Percentiles rank a stretch among this genome's conserved stretches.
phyloP scores from a whole-genome alignment of 1,284 basidiomycete species.

The Trametes hirsuta region DNA sequence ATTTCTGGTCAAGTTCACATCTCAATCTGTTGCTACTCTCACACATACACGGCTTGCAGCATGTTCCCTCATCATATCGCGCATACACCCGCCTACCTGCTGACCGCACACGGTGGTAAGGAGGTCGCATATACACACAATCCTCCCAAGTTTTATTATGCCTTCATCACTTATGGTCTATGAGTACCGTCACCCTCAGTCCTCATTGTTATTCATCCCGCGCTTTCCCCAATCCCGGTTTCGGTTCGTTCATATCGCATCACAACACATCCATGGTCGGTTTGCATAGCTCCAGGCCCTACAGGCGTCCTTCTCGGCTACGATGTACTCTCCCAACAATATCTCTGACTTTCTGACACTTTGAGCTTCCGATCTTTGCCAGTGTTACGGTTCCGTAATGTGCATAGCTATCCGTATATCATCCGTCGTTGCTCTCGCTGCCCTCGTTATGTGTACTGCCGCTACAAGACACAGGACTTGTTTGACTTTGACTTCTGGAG shows the following conservation, averaged over 20 bases:
- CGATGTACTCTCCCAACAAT: neutral
- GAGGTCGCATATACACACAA: neutral
- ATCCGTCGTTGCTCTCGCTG: conserved; percentile 5
- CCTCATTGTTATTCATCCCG: neutral
- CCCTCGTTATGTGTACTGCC: neutral
- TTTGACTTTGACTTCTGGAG: too few relatives aligned
- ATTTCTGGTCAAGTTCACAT: neutral
- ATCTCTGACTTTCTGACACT: neutral
- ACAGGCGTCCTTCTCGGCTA: neutral
- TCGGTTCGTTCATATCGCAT: neutral
- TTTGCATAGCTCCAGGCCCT: neutral
- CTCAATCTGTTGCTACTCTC: too few relatives aligned
- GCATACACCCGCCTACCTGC: neutral
- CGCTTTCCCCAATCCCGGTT: neutral
- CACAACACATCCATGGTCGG: neutral
- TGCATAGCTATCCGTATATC: conserved; percentile 16
- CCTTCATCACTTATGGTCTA: conserved; percentile 1
- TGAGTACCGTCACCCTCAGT: neutral
- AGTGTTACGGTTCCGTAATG: neutral
- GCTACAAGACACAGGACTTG: neutral
- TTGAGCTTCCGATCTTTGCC: neutral
- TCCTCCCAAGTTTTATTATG: neutral
- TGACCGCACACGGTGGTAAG: too few relatives aligned
- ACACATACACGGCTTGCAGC: neutral
- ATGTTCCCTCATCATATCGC: neutral